Evolutionary conservation across 306 rosid species (phyloP).

Genomic region (Acacia confusa): DNA sequence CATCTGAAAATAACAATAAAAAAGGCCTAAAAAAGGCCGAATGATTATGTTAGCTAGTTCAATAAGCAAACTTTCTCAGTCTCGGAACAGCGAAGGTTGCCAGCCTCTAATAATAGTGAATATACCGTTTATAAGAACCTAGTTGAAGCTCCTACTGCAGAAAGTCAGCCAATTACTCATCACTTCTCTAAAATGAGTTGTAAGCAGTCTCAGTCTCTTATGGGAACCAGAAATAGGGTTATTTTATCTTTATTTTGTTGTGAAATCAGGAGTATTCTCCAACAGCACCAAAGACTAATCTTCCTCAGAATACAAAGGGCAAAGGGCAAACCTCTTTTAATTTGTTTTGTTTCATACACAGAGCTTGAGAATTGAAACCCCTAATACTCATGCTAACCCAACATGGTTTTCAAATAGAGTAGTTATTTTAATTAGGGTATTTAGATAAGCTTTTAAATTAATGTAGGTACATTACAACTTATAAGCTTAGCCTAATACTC

Average conservation of each 20-base stretch:
- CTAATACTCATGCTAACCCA: neutral
- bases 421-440: neutral
- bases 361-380: neutral
- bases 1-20: conserved; percentile 7
- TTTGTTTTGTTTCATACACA: neutral
- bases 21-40: neutral
- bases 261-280: neutral
- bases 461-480: neutral
- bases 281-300: neutral
- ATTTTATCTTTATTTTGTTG: neutral
- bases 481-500: neutral
- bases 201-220: neutral
- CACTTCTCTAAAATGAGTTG: neutral
- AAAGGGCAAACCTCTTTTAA: neutral
- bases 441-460: neutral
- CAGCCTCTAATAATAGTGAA: neutral
- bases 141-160: neutral
- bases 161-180: neutral
- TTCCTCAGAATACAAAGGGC: neutral
- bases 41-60: neutral
- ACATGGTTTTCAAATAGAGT: neutral
- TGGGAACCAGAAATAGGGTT: neutral
- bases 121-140: neutral
- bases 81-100: neutral
- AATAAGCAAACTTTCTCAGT: neutral